Conservation (phyloP, 2,329 filamentous ascomycete species). For the Chrysoporthe austroafricana region DNA sequence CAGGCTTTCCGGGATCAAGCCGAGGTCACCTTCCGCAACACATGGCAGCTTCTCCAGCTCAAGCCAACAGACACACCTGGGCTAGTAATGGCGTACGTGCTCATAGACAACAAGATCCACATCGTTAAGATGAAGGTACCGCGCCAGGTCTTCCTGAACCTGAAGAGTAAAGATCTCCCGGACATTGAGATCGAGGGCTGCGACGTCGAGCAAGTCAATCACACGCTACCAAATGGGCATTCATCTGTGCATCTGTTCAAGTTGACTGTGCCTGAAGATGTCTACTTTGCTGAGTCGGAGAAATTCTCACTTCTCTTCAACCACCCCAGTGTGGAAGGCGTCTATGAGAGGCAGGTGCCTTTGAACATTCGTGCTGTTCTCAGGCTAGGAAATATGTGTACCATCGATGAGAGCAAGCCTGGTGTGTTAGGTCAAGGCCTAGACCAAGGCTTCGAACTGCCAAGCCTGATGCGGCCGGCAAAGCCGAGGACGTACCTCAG, state of each 20-base stretch:
- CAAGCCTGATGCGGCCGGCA: slow-evolving; percentile 68
- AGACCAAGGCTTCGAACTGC: slow-evolving; percentile 90
- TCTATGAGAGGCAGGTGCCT: slow-evolving; percentile 93
- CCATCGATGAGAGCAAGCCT: slow-evolving; percentile 87
- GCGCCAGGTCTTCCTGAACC: slow-evolving; percentile 86
- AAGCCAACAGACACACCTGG: slow-evolving; percentile 82
- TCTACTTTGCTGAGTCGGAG: slow-evolving; percentile 82
- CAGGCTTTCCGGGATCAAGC: slow-evolving; percentile 88
- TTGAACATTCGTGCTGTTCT: slow-evolving; percentile 85
- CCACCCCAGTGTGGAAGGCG: slow-evolving; percentile 92
- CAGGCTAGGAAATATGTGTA: slow-evolving; percentile 87
- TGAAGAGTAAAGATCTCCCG: slow-evolving; percentile 85
- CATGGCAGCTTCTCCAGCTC: slow-evolving; percentile 93
- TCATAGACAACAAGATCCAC: slow-evolving; percentile 94
- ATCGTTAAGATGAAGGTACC: slow-evolving; percentile 86
- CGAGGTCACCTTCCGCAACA: slow-evolving; percentile 85
- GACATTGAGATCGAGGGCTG: slow-evolving; percentile 87
- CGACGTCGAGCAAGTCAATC: slow-evolving; percentile 88
- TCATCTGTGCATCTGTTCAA: slow-evolving; percentile 93
- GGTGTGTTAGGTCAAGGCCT: slow-evolving; percentile 91
- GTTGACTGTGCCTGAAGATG: slow-evolving; percentile 84
- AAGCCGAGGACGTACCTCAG: slow-evolving; percentile 75
- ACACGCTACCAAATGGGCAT: slow-evolving; percentile 93
- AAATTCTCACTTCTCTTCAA: slow-evolving; percentile 85
- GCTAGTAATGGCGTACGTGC: slow-evolving; percentile 82